Evolutionary conservation across 2,329 filamentous ascomycete species (phyloP).

Genomic region (Metarhizium robertsii): DNA sequence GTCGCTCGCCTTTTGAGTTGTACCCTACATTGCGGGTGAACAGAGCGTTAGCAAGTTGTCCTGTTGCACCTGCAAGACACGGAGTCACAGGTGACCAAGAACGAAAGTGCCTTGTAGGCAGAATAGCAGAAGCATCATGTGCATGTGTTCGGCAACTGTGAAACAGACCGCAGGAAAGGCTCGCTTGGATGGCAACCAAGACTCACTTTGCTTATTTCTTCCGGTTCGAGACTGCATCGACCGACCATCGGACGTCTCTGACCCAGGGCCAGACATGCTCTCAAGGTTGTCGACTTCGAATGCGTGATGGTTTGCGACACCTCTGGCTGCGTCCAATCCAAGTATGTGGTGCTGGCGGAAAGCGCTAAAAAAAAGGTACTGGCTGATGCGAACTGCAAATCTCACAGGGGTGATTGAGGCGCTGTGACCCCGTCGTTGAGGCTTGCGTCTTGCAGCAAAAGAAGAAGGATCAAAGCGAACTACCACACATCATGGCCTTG

Average conservation of each 20-base stretch:
- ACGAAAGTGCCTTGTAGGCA: neutral
- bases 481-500: slow-evolving; percentile 8
- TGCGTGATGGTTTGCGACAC: slow-evolving; percentile 3
- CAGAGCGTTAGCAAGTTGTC: slow-evolving; percentile 10
- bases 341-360: slow-evolving; percentile 1
- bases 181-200: slow-evolving; percentile 6
- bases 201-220: slow-evolving; percentile 74
- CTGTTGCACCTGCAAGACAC: neutral
- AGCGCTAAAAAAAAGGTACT: neutral
- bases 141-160: neutral
- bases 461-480: slow-evolving; percentile 10
- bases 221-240: slow-evolving; percentile 68
- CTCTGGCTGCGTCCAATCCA: neutral
- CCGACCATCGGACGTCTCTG: slow-evolving; percentile 31
- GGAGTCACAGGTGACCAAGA: neutral
- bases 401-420: slow-evolving; percentile 6
- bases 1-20: slow-evolving; percentile 80
- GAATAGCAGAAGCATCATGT: neutral
- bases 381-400: slow-evolving; percentile 4
- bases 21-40: slow-evolving; percentile 56
- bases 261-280: slow-evolving; percentile 26
- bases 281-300: slow-evolving; percentile 11
- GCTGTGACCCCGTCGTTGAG: slow-evolving; percentile 6
- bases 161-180: neutral
- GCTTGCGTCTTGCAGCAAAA: slow-evolving; percentile 8